Evolutionary conservation across 345 rosid genomes (phyloP).

Genomic region (Boechera divaricarpa): DNA sequence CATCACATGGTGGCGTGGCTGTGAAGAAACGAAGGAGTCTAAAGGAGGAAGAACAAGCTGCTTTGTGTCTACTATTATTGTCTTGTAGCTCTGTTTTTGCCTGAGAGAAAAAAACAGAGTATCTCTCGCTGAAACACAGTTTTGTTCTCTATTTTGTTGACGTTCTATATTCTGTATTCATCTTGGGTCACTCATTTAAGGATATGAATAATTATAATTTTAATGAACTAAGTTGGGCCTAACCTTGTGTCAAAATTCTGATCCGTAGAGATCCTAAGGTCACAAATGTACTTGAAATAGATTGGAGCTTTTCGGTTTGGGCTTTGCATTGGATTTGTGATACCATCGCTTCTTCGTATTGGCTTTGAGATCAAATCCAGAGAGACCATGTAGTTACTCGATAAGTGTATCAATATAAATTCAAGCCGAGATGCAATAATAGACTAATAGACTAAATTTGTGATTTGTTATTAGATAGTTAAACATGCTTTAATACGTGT

Average conservation of each 20-base stretch:
- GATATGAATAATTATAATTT: not conserved
- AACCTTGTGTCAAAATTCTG: not conserved
- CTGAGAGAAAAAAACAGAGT: constrained; percentile 17
- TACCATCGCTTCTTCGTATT: not conserved
- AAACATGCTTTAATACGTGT: too few relatives aligned
- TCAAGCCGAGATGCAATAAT: too few relatives aligned
- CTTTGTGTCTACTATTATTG: constrained; percentile 74
- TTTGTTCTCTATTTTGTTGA: constrained; percentile 20
- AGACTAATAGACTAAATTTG: too few relatives aligned
- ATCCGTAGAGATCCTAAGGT: not conserved
- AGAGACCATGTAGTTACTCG: too few relatives aligned
- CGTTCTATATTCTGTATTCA: not conserved
- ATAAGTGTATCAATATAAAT: too few relatives aligned
- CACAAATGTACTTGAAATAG: not conserved
- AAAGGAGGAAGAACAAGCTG: constrained; percentile 86
- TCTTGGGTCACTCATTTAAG: constrained; percentile 22
- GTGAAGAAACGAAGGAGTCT: constrained; percentile 69
- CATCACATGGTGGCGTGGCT: constrained; percentile 6
- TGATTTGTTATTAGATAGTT: too few relatives aligned
- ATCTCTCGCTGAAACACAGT: not conserved
- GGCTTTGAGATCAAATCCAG: too few relatives aligned
- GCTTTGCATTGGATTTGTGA: not conserved
- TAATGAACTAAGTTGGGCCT: not conserved
- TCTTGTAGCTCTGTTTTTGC: constrained; percentile 69
- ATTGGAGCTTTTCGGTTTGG: not conserved